Conservation (phyloP, 108 stramenopile genomes). For the Aurantiochytrium sp. region DNA sequence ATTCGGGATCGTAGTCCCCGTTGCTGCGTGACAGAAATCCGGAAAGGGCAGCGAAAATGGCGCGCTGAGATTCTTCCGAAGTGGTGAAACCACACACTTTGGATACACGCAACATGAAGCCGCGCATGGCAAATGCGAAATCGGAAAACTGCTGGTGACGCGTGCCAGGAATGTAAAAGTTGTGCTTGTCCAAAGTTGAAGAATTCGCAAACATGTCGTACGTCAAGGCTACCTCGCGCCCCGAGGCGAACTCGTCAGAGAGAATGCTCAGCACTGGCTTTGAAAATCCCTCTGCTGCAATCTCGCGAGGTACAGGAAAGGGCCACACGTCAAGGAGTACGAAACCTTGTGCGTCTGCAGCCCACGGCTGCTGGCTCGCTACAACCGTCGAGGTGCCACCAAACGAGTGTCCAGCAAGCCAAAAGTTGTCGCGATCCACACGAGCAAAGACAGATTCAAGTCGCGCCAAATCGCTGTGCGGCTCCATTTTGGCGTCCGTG, state of each 20-base stretch:
- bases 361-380: not conserved
- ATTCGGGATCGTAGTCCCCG: not conserved
- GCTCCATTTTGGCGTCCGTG: not conserved
- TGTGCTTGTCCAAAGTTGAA: not conserved
- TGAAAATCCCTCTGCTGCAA: not conserved
- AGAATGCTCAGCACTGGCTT: not conserved
- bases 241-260: not conserved
- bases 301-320: not conserved
- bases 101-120: not conserved
- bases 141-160: not conserved
- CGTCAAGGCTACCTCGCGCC: not conserved
- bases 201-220: not conserved
- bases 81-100: not conserved
- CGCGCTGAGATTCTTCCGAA: not conserved
- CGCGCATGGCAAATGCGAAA: not conserved
- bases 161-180: conserved; percentile 7
- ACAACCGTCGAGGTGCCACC: not conserved
- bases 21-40: not conserved
- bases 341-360: not conserved
- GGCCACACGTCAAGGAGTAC: not conserved
- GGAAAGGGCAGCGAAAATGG: not conserved
- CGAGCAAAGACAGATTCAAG: not conserved
- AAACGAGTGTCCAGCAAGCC: not conserved
- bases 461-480: not conserved
- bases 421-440: not conserved